These are phyloP conservation scores for Protomyces gravidus DNA, from an alignment of 1,139 yeast species.

Conservation along the genomic window DNA sequence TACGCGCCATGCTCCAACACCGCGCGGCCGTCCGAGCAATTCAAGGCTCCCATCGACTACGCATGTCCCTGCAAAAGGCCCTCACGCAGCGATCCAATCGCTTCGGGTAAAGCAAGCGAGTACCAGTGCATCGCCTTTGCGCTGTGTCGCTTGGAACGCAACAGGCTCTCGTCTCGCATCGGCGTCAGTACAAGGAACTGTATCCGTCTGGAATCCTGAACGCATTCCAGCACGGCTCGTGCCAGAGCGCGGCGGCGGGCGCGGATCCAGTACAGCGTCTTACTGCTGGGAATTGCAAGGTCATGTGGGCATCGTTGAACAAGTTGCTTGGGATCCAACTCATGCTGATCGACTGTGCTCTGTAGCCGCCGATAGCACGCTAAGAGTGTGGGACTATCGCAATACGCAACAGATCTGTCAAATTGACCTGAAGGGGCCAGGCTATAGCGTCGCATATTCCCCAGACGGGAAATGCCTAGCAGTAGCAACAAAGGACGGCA, in stretches of 20 bases:
- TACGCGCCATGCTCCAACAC: too few relatives aligned
- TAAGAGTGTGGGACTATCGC: slow-evolving; percentile 35
- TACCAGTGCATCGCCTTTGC: slow-evolving; percentile 39
- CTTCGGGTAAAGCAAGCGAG: slow-evolving; percentile 39
- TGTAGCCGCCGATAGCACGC: slow-evolving; percentile 33
- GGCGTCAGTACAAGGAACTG: slow-evolving; percentile 28
- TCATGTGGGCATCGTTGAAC: slow-evolving; percentile 31
- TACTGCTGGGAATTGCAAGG: slow-evolving; percentile 32
- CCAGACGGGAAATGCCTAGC: slow-evolving; percentile 26
- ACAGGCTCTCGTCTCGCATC: slow-evolving; percentile 34
- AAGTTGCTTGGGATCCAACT: slow-evolving; percentile 35
- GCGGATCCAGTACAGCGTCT: slow-evolving; percentile 24
- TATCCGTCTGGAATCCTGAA: slow-evolving; percentile 35
- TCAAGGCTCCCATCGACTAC: too few relatives aligned
- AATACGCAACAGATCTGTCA: slow-evolving; percentile 18
- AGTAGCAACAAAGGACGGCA: slow-evolving; percentile 29
- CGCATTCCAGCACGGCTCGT: slow-evolving; percentile 33
- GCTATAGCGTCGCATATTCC: slow-evolving; percentile 15
- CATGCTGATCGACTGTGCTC: slow-evolving; percentile 32
- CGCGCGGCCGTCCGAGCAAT: too few relatives aligned
- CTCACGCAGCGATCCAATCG: slow-evolving; percentile 16
- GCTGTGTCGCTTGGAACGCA: slow-evolving; percentile 34
- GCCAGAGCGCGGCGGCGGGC: not conserved
- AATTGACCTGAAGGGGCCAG: slow-evolving; percentile 18
- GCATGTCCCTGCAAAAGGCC: too few relatives aligned